Conservation (phyloP, 768 basidiomycete species). For the Galerina marginata region DNA sequence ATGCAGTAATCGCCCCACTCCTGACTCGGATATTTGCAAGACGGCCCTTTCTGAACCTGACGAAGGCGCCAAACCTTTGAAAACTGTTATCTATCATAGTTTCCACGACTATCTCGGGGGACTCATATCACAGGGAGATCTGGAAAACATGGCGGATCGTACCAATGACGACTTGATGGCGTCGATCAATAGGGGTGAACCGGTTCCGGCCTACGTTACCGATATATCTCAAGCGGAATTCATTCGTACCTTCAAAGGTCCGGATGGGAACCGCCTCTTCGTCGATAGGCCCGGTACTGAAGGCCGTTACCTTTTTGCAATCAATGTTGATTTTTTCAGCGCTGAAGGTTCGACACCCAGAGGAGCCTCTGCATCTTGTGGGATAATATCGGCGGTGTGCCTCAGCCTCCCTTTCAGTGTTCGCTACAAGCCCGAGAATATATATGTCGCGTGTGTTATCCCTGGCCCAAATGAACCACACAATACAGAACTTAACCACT, state of each 20-base stretch:
- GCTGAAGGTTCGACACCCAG: constrained; percentile 25
- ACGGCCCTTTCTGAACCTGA: not conserved
- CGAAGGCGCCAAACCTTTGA: not conserved
- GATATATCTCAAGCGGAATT: constrained; percentile 13
- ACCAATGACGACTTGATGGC: constrained; percentile 12
- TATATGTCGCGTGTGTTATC: constrained; percentile 34
- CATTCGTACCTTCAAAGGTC: constrained; percentile 19
- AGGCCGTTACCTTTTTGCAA: constrained; percentile 23
- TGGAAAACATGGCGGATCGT: constrained; percentile 12
- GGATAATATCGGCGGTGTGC: constrained; percentile 31
- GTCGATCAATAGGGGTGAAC: constrained; percentile 3
- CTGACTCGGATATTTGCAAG: constrained; percentile 6
- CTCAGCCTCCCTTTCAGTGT: constrained; percentile 35
- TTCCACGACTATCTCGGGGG: constrained; percentile 20
- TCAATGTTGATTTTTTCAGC: constrained; percentile 40
- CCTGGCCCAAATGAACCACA: constrained; percentile 33
- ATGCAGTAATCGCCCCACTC: not conserved
- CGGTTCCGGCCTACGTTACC: constrained; percentile 1
- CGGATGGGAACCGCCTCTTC: constrained; percentile 11
- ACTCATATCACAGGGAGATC: constrained; percentile 7
- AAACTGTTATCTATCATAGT: constrained; percentile 4
- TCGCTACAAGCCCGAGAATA: constrained; percentile 35
- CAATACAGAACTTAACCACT: constrained; percentile 34
- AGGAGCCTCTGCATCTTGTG: constrained; percentile 28
- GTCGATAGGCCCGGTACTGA: constrained; percentile 16